phyloP scores from a whole-genome alignment of 2,329 filamentous ascomycete species.

The Knufia fluminis region DNA sequence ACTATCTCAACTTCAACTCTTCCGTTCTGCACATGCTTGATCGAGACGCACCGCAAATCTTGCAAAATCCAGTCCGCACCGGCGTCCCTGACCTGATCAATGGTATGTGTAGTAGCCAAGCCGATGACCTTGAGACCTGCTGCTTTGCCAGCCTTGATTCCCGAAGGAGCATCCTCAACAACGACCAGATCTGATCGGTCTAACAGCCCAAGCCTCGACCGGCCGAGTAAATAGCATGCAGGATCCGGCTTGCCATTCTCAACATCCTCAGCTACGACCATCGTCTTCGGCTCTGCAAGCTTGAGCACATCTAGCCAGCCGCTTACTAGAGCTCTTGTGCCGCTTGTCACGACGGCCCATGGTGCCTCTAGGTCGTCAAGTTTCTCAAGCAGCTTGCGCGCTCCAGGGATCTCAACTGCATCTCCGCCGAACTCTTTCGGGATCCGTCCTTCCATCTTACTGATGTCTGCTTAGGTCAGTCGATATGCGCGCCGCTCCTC shows the following conservation, averaged over 20 bases:
- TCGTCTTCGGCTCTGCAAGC: conserved; percentile 55
- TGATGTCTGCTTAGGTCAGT: conserved; percentile 48
- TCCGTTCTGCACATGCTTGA: conserved; percentile 35
- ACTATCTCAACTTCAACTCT: conserved; percentile 17
- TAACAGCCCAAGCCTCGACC: conserved; percentile 47
- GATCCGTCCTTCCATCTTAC: conserved; percentile 65
- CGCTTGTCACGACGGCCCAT: conserved; percentile 79
- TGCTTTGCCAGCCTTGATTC: conserved; percentile 71
- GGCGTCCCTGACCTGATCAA: conserved; percentile 61
- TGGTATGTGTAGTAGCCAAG: conserved; percentile 73
- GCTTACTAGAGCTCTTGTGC: conserved; percentile 54
- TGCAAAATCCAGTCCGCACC: conserved; percentile 59
- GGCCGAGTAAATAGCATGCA: conserved; percentile 61
- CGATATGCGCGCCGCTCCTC: background rate
- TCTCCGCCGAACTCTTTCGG: conserved; percentile 67
- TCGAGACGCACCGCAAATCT: conserved; percentile 64
- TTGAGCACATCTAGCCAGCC: conserved; percentile 63
- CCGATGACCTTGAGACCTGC: conserved; percentile 79
- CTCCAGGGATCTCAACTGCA: conserved; percentile 78
- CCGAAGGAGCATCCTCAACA: conserved; percentile 80
- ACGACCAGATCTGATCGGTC: conserved; percentile 55
- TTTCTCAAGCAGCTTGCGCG: conserved; percentile 57
- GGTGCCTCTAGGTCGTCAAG: conserved; percentile 55
- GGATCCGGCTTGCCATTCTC: conserved; percentile 68
- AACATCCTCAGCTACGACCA: conserved; percentile 70